Percentiles rank a stretch among this genome's conserved stretches.
Conservation (phyloP, 495 filamentous ascomycete genomes). For the Oidiodendron maius region DNA sequence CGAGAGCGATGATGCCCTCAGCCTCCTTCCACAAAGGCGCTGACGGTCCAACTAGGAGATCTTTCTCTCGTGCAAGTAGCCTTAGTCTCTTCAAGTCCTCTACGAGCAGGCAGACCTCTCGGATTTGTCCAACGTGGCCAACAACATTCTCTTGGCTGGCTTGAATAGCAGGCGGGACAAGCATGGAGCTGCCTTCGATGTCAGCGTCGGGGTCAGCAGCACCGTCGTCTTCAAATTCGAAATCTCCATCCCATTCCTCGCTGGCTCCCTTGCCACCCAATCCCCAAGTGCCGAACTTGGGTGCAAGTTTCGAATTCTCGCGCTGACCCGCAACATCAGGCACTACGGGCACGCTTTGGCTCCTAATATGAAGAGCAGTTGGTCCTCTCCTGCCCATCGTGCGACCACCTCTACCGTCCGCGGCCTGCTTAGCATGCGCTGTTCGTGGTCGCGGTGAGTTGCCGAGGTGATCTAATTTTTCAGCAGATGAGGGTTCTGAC, state of each 20-base stretch:
- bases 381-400: conserved; percentile 68
- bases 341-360: conserved; percentile 90
- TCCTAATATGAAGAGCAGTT: conserved; percentile 74
- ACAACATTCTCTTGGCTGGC: conserved; percentile 79
- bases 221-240: conserved; percentile 30
- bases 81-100: conserved; percentile 70
- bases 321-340: conserved; percentile 53
- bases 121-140: conserved; percentile 80
- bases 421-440: conserved; percentile 83
- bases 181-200: conserved; percentile 51
- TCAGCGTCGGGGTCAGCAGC: conserved; percentile 28
- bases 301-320: conserved; percentile 51
- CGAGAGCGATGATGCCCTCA: conserved; percentile 80
- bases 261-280: conserved; percentile 65
- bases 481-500: conserved; percentile 63
- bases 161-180: conserved; percentile 75
- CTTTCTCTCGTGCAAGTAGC: conserved; percentile 56
- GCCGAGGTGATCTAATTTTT: conserved; percentile 45
- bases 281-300: conserved; percentile 88
- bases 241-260: conserved; percentile 28
- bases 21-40: conserved; percentile 75
- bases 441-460: conserved; percentile 71
- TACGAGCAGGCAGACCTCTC: conserved; percentile 76
- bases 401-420: conserved; percentile 66
- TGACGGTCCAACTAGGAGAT: conserved; percentile 56